Evolutionary conservation across 495 filamentous ascomycete species (phyloP), one percentile per base, ranked within the genome.

Genomic region (Penicillium robsamsonii): DNA sequence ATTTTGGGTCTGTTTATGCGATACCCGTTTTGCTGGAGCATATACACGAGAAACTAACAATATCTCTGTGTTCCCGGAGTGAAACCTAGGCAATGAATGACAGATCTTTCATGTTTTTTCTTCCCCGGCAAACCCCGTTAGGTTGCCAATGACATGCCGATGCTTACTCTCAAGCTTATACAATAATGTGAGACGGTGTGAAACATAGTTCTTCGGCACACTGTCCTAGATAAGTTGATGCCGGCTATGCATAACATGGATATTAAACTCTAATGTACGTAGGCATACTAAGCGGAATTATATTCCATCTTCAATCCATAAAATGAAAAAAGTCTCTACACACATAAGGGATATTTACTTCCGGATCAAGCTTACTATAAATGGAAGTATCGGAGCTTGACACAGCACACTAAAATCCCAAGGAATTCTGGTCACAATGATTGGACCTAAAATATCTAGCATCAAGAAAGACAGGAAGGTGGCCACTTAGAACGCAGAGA

Each of bases 381-480:
- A 40, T 1, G n/a, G 37, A 40, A 40, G n/a, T n/a, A 40, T 40
- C n/a, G n/a, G n/a, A 40, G 37, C 37, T 43, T 42, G 15, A 20
- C 40, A 13, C 15, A 27, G 11, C 40, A 13, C 15, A 27, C 5
- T 25, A 27, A 24, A 29, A n/a, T 15, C 12, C 0, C 25, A 11
- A n/a, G 22, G 25, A 42, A 30, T 44, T 15, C 9, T 30, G 3
- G 24, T 25, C 18, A 6, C 20, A 7, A 47, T 46, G 52, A 55
- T 55, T 55, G 52, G 52, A 3, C 13, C 13, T 25, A 30, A 20
- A 17, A 50, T 27, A 27, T 31, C 15, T 8, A 18, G 9, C 41
- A 25, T 43, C 6, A 52, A 29, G n/a, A 52, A 54, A 54, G 33
- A 48, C 33, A 31, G 44, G 43, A 55, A 38, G 30, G 44, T 22